These are phyloP conservation scores for Epichloe amarillans DNA, from an alignment of 2,329 filamentous ascomycete genomes.

Conservation along the genomic window DNA sequence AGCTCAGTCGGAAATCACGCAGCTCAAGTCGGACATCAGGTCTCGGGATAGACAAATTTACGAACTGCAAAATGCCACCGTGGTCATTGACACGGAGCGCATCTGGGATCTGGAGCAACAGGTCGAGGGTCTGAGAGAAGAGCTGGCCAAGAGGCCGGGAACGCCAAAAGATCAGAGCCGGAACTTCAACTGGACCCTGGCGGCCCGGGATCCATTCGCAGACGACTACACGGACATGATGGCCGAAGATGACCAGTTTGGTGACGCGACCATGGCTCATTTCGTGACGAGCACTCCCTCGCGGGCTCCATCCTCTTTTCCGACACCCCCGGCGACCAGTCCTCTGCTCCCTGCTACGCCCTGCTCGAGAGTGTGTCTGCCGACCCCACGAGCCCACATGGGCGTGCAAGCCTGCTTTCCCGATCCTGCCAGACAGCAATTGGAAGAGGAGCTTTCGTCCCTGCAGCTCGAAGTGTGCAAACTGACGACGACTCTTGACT, in stretches of 20 bases:
- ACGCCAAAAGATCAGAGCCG: slow-evolving; percentile 6
- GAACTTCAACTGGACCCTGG: slow-evolving; percentile 36
- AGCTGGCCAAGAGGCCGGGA: slow-evolving; percentile 16
- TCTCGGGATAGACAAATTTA: slow-evolving; percentile 40
- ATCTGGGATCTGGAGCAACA: slow-evolving; percentile 29
- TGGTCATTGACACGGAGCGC: slow-evolving; percentile 33
- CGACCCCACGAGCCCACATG: slow-evolving; percentile 14
- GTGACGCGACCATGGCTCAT: slow-evolving; percentile 37
- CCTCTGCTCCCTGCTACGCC: slow-evolving; percentile 27
- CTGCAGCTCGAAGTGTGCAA: slow-evolving; percentile 35
- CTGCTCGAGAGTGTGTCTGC: slow-evolving; percentile 9
- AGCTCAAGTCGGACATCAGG: slow-evolving; percentile 34
- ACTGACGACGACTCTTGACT: slow-evolving; percentile 32
- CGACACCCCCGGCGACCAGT: slow-evolving; percentile 43
- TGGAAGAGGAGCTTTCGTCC: slow-evolving; percentile 34
- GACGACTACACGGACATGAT: slow-evolving; percentile 28
- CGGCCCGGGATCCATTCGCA: slow-evolving; percentile 32
- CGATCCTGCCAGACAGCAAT: slow-evolving; percentile 26
- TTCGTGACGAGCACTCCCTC: slow-evolving; percentile 39
- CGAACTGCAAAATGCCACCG: slow-evolving; percentile 35
- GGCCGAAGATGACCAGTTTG: slow-evolving; percentile 26
- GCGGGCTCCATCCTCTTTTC: slow-evolving; percentile 31
- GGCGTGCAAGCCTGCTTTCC: slow-evolving; percentile 29
- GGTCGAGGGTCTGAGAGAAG: slow-evolving; percentile 21
- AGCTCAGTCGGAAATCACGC: slow-evolving; percentile 32